A percentile compares a stretch with the other conserved stretches of the same genome.
phyloP scores from a whole-genome alignment of 1,139 yeast species.

The Kodamaea ohmeri region DNA sequence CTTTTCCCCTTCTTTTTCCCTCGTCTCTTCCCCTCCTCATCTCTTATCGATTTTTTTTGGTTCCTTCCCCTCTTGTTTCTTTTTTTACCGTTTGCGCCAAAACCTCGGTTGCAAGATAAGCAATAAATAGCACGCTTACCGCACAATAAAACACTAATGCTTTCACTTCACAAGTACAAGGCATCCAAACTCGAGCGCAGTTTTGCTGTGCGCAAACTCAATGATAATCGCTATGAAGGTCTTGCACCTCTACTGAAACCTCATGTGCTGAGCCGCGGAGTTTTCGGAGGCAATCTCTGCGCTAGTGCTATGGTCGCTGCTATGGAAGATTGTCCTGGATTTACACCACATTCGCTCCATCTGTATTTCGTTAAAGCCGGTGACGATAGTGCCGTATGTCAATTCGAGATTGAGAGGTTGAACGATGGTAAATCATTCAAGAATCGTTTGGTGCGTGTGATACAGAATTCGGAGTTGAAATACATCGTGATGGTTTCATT shows the following conservation, averaged over 20 bases:
- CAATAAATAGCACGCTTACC: not conserved
- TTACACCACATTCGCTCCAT: slow-evolving; percentile 44
- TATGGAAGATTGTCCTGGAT: slow-evolving; percentile 33
- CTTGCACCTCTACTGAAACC: slow-evolving; percentile 35
- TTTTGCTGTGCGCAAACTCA: slow-evolving; percentile 15
- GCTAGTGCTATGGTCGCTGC: slow-evolving; percentile 44
- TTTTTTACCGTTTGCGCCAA: not conserved
- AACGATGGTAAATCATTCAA: slow-evolving; percentile 34
- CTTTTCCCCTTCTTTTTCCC: not conserved
- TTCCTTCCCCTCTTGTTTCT: not conserved
- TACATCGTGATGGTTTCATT: slow-evolving; percentile 37
- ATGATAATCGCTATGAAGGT: slow-evolving; percentile 25
- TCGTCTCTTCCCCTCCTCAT: not conserved
- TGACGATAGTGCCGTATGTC: slow-evolving; percentile 28
- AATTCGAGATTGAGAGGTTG: slow-evolving; percentile 31
- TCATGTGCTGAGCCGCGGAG: slow-evolving; percentile 33
- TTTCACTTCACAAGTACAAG: slow-evolving; percentile 6
- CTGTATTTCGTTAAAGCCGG: slow-evolving; percentile 43
- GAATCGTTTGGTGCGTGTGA: slow-evolving; percentile 30
- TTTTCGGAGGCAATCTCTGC: slow-evolving; percentile 42
- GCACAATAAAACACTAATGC: slow-evolving; percentile 2
- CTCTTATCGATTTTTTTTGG: not conserved
- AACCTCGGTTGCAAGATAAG: slow-evolving; percentile 5
- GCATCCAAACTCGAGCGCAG: slow-evolving; percentile 11
- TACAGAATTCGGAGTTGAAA: slow-evolving; percentile 28